Base-by-base conservation (phyloP, 768 basidiomycete genomes). In the Russula compacta region DNA sequence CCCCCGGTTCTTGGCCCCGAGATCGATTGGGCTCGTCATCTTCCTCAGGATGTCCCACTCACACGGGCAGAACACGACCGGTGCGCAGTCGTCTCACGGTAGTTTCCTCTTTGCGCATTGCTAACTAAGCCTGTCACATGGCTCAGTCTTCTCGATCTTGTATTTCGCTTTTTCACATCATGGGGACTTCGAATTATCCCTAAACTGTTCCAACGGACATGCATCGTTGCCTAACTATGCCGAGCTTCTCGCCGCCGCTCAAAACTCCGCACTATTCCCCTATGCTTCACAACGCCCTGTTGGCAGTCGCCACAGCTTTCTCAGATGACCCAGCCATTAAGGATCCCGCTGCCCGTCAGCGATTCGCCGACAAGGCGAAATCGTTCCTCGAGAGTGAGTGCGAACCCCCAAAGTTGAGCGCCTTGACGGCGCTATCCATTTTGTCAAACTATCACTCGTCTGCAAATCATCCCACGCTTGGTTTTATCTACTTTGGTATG, bases 221-320 rank as follows among this genome's bases (percentile, higher is more conserved):
- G 77, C 70, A 73, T 50, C 72, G 72, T 48, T 71, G 70, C 32
- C 68, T 78, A 40, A 69, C 66, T 39, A 52, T 66, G 5, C 71
- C 75, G 8, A 65, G 53, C 1, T 59, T 61, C 1, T 58, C 68
- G 2, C 60, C 66, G 0, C 68, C 68, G 10, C 77, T 77, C 0
- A 78, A 78, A 60, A 78, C 78, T 0, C 70, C 80, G 2, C 84
- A 87, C 64, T 88, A 87, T 70, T 85, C 84, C 2, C 84, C 86
- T 0, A 83, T 87, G 80, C 75, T 87, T 8, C 86, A 88, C 71
- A 88, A 88, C 64, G 78, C 84, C 1, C 75, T 85, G 3, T 71
- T 88, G 47, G 76, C 73, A 14, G 73, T 80, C 52, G 76, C 74
- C 8, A 67, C 74, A 3, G 73, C 73, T 12, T 76, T 71, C 57